These are phyloP conservation scores for Selaginella tamariscina DNA, from an alignment of 75 land plant species.

Conservation along the genomic window DNA sequence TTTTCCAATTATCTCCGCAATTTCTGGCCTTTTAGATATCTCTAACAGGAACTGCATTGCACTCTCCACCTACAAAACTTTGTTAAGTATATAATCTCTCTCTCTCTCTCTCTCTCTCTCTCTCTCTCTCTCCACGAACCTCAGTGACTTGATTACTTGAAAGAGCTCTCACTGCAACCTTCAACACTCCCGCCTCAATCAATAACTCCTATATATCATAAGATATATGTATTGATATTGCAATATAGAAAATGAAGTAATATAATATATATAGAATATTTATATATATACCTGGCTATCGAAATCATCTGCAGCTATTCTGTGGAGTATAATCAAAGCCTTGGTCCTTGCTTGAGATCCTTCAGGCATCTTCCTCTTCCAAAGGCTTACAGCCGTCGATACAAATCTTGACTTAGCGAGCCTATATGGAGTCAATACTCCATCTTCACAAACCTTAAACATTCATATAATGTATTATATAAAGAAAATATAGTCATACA, in stretches of 20 bases:
- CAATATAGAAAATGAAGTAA: background rate
- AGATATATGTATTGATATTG: background rate
- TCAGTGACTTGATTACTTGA: background rate
- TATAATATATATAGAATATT: too few relatives aligned
- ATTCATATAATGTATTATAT: too few relatives aligned
- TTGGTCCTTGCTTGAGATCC: slow-evolving; percentile 30
- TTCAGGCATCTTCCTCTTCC: slow-evolving; percentile 15
- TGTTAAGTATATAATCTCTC: slow-evolving; percentile 20
- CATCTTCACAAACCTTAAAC: slow-evolving; percentile 34
- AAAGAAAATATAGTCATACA: too few relatives aligned
- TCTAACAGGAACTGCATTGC: background rate
- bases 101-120: too few relatives aligned
- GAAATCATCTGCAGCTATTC: slow-evolving; percentile 29
- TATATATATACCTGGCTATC: slow-evolving; percentile 50
- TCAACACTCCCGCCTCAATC: slow-evolving; percentile 36
- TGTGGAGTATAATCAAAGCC: slow-evolving; percentile 31
- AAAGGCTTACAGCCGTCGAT: slow-evolving; percentile 25
- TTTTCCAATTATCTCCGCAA: background rate
- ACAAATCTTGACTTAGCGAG: slow-evolving; percentile 32
- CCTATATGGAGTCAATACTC: slow-evolving; percentile 24
- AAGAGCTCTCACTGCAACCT: slow-evolving; percentile 37
- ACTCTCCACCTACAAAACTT: background rate
- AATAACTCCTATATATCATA: slow-evolving; percentile 27
- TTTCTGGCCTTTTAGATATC: background rate
- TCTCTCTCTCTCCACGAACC: too few relatives aligned